Percentiles rank a stretch among this genome's conserved stretches.
Conservation (phyloP, 1,284 basidiomycete genomes). For the Fomes fomentarius region DNA sequence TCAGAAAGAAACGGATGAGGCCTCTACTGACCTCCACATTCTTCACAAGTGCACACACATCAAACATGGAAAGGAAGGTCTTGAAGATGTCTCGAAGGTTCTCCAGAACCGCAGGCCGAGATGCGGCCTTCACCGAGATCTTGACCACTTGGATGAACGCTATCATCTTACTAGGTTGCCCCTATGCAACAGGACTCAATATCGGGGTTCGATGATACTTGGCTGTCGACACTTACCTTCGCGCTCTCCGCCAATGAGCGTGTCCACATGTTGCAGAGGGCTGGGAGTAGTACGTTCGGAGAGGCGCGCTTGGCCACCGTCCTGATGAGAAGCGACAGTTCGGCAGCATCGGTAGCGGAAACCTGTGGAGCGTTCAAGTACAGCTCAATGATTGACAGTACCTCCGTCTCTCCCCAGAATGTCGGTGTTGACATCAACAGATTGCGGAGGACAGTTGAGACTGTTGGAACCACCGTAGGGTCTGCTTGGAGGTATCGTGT, state of each 20-base stretch:
- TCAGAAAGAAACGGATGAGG: too few species aligned
- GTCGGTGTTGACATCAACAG: slow-evolving; percentile 66
- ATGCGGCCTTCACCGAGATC: slow-evolving; percentile 65
- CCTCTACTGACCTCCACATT: slow-evolving; percentile 1
- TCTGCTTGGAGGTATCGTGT: slow-evolving; percentile 14
- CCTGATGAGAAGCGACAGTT: slow-evolving; percentile 48
- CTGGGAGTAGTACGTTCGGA: slow-evolving; percentile 66
- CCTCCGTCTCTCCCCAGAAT: slow-evolving; percentile 70
- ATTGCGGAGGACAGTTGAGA: slow-evolving; percentile 55
- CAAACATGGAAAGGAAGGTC: slow-evolving; percentile 83
- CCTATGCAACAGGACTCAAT: slow-evolving; percentile 15
- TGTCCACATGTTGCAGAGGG: slow-evolving; percentile 63
- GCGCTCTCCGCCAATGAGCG: slow-evolving; percentile 31
- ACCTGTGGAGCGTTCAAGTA: slow-evolving; percentile 47
- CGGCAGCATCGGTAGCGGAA: slow-evolving; percentile 25
- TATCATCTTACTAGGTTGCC: slow-evolving; percentile 40
- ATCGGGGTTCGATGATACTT: not conserved
- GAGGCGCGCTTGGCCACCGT: slow-evolving; percentile 71
- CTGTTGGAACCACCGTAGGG: slow-evolving; percentile 34
- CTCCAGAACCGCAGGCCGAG: slow-evolving; percentile 67
- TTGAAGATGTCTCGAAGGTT: slow-evolving; percentile 79
- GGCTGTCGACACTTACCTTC: slow-evolving; percentile 39
- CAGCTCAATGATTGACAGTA: slow-evolving; percentile 57
- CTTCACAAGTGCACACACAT: slow-evolving; percentile 31
- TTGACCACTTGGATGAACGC: slow-evolving; percentile 74